These are phyloP conservation scores for Cordyceps javanica DNA, from an alignment of 2,329 filamentous ascomycete genomes.

Conservation along the genomic window DNA sequence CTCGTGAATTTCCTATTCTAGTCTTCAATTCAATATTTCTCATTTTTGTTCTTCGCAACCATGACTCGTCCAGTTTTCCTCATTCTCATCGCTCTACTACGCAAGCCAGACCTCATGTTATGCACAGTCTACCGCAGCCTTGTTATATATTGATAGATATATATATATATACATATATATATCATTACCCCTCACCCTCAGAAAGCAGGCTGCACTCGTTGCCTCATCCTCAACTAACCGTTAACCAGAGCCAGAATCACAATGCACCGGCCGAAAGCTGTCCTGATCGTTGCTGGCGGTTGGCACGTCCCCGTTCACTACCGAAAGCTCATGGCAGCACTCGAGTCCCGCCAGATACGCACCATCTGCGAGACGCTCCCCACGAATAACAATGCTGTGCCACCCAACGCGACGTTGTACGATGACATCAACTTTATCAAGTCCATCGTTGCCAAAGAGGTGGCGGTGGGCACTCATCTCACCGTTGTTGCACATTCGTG, in stretches of 20 bases:
- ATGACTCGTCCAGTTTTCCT: too few relatives aligned
- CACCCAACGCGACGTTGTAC: slow-evolving; percentile 15
- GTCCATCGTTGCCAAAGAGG: neutral
- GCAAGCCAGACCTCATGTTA: too few relatives aligned
- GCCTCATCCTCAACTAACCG: neutral
- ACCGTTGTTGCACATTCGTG: neutral
- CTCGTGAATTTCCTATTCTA: too few relatives aligned
- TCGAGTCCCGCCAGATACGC: slow-evolving; percentile 13
- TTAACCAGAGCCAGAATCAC: neutral
- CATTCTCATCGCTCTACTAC: too few relatives aligned
- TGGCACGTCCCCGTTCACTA: slow-evolving; percentile 18
- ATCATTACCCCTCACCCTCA: too few relatives aligned
- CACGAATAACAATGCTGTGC: slow-evolving; percentile 15
- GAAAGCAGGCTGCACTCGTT: neutral
- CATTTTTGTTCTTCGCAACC: too few relatives aligned
- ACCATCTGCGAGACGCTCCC: slow-evolving; percentile 16
- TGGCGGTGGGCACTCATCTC: neutral
- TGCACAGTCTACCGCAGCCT: too few relatives aligned
- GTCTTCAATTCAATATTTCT: too few relatives aligned
- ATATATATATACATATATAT: too few relatives aligned
- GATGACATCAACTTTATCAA: slow-evolving; percentile 12
- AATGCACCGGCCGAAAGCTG: neutral
- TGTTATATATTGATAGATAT: too few relatives aligned
- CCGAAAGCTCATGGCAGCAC: slow-evolving; percentile 7
- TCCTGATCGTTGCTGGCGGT: slow-evolving; percentile 16